phyloP scores from a whole-genome alignment of 805 yeast species.

The Suhomyces sp. region DNA sequence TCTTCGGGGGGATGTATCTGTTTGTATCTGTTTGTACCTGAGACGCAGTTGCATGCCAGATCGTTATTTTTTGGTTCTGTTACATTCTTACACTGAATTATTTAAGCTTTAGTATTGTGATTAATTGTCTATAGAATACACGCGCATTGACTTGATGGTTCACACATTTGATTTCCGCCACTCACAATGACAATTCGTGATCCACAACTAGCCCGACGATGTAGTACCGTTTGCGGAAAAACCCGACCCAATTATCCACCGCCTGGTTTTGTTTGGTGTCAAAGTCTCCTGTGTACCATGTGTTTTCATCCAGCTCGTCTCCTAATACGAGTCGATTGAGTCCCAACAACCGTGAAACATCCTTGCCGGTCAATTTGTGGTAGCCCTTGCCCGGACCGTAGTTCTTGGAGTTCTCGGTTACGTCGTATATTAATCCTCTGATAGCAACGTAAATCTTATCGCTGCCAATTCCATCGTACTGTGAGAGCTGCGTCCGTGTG shows the following conservation, averaged over 20 bases:
- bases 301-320: conserved; percentile 9
- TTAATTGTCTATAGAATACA: not conserved
- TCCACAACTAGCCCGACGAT: conserved; percentile 38
- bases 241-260: conserved; percentile 73
- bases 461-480: conserved; percentile 29
- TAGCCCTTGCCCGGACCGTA: conserved; percentile 80
- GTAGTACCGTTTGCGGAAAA: conserved; percentile 46
- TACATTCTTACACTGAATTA: not conserved
- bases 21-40: not conserved
- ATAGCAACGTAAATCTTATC: conserved; percentile 64
- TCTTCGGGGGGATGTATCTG: not conserved
- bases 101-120: not conserved
- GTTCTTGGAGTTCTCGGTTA: conserved; percentile 57
- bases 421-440: conserved; percentile 77
- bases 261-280: conserved; percentile 57
- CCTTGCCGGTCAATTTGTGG: conserved; percentile 70
- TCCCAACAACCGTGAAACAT: conserved; percentile 74
- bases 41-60: not conserved
- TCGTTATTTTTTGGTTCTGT: not conserved
- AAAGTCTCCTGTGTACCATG: conserved; percentile 53
- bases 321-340: conserved; percentile 44
- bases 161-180: not conserved
- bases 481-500: conserved; percentile 31
- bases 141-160: not conserved
- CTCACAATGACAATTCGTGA: conserved; percentile 11